Evolutionary conservation across 768 basidiomycete genomes (phyloP).

Genomic region (Podaxis sp.): DNA sequence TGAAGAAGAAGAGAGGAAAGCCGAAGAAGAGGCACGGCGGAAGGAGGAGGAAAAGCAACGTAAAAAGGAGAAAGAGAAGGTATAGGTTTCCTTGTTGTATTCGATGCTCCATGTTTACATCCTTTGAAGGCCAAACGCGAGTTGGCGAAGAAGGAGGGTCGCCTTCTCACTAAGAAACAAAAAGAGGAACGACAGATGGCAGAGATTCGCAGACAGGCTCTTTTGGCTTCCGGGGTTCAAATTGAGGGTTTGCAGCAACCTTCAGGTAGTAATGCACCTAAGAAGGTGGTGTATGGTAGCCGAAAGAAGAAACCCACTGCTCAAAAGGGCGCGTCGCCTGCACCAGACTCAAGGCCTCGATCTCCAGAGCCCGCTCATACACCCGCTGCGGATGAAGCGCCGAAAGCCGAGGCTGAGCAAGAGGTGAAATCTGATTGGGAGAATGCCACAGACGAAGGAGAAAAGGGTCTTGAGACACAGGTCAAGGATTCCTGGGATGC

Average conservation of each 20-base stretch:
- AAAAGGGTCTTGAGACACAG: constrained; percentile 19
- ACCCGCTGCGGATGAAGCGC: constrained; percentile 21
- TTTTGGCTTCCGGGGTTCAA: constrained; percentile 83
- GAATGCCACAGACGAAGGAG: constrained; percentile 56
- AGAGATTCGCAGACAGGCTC: constrained; percentile 85
- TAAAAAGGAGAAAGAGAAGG: constrained; percentile 88
- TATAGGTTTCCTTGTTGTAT: constrained; percentile 21
- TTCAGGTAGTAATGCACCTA: constrained; percentile 39
- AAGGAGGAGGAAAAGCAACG: constrained; percentile 83
- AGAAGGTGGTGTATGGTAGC: constrained; percentile 79
- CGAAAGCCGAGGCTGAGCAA: constrained; percentile 24
- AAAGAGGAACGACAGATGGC: constrained; percentile 90
- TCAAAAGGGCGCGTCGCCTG: constrained; percentile 50
- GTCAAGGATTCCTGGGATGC: constrained; percentile 49
- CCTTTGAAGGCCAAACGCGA: constrained; percentile 75
- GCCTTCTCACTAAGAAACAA: constrained; percentile 94
- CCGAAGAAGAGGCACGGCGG: constrained; percentile 70
- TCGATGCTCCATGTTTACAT: not conserved
- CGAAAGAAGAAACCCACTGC: constrained; percentile 72
- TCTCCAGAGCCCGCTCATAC: constrained; percentile 36
- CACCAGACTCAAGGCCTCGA: constrained; percentile 49
- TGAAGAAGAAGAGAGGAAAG: constrained; percentile 83
- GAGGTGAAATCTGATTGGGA: constrained; percentile 58
- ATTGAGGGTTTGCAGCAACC: constrained; percentile 83
- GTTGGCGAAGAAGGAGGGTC: constrained; percentile 88